Conservation (phyloP, 495 filamentous ascomycete species). For the Tuber borchii region DNA sequence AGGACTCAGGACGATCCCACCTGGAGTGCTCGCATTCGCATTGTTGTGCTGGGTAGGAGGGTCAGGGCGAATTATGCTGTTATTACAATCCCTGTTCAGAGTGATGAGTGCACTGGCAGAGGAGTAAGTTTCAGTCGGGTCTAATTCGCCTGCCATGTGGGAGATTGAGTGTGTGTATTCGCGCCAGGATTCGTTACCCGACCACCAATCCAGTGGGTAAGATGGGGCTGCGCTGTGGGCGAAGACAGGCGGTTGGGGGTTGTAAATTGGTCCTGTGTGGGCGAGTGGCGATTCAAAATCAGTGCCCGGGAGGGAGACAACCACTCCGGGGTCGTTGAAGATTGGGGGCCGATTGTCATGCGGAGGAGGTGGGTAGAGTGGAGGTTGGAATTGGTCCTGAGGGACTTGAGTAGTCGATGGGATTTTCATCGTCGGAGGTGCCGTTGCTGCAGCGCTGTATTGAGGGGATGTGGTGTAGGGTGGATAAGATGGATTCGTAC, state of each 20-base stretch:
- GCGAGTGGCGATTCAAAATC: constrained; percentile 20
- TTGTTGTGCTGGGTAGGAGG: constrained; percentile 27
- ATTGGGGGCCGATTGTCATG: constrained; percentile 22
- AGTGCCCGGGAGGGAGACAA: constrained; percentile 14
- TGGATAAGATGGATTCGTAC: constrained; percentile 22
- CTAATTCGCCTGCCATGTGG: constrained; percentile 36
- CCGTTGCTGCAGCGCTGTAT: constrained; percentile 12
- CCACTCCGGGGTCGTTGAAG: constrained; percentile 16
- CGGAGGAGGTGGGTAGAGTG: constrained; percentile 11
- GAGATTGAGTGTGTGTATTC: constrained; percentile 38
- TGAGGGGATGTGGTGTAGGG: constrained; percentile 20
- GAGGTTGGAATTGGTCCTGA: constrained; percentile 21
- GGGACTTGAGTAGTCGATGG: constrained; percentile 22
- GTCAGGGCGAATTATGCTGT: constrained; percentile 25
- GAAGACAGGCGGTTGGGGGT: constrained; percentile 14
- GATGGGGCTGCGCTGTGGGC: neutral
- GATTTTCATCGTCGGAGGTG: constrained; percentile 22
- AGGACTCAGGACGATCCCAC: constrained; percentile 17
- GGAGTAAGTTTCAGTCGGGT: constrained; percentile 39
- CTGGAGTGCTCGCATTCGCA: constrained; percentile 10
- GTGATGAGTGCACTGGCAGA: constrained; percentile 36
- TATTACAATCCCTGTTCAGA: constrained; percentile 37
- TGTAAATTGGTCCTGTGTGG: constrained; percentile 21
- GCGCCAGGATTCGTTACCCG: constrained; percentile 37
- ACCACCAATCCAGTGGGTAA: constrained; percentile 20